These are phyloP conservation scores for Chlorencoelia australis DNA, from an alignment of 2,329 filamentous ascomycete species.

Conservation along the genomic window DNA sequence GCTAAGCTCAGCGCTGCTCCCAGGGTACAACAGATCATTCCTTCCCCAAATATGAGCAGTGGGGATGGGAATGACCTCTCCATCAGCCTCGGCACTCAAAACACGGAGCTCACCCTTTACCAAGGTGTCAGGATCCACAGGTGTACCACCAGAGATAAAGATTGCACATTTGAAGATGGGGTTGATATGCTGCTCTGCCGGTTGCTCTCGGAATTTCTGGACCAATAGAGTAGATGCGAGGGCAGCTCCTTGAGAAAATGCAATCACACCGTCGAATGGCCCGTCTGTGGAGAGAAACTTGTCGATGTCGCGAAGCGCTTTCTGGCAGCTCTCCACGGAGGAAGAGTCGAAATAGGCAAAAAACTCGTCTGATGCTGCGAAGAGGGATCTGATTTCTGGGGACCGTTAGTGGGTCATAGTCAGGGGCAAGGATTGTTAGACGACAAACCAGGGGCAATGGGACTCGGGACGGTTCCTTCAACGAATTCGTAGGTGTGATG, in stretches of 20 bases:
- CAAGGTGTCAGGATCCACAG: constrained; percentile 1
- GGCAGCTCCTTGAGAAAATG: constrained; percentile 21
- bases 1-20: not conserved
- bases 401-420: too few species aligned
- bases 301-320: constrained; percentile 3
- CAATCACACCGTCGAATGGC: constrained; percentile 12
- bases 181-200: not conserved
- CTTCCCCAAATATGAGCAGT: constrained; percentile 6
- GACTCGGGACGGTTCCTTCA: constrained; percentile 6
- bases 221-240: constrained; percentile 29
- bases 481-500: constrained; percentile 12
- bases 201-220: not conserved
- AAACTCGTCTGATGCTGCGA: not conserved
- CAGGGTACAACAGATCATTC: not conserved
- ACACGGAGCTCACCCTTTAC: not conserved
- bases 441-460: constrained; percentile 4
- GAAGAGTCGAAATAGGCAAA: constrained; percentile 6
- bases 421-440: too few species aligned
- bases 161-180: constrained; percentile 9
- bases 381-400: constrained; percentile 1
- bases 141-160: constrained; percentile 4
- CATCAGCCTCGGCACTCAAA: not conserved
- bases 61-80: constrained; percentile 4
- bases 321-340: not conserved
- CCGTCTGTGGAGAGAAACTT: constrained; percentile 6